Percentiles rank a stretch among this genome's conserved stretches.
These are phyloP conservation scores for Obba rivulosa DNA, from an alignment of 768 basidiomycete genomes.

Conservation along the genomic window DNA sequence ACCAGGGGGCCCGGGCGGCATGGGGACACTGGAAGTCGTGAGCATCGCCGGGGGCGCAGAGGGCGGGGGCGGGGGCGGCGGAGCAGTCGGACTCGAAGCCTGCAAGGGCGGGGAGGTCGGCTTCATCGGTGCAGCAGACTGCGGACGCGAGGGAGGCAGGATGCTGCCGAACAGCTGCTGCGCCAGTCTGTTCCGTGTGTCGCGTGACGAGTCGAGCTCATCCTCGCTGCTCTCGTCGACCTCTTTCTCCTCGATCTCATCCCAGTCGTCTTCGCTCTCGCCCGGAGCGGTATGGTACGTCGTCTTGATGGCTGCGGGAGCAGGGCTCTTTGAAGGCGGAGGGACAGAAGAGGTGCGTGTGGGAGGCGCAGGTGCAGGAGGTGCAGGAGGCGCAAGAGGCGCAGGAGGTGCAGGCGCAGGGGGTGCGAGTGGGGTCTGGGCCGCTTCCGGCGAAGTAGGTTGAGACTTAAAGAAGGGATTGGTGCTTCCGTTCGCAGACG, in stretches of 20 bases:
- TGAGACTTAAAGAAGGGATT: conserved; percentile 74
- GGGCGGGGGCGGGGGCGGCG: conserved; percentile 35
- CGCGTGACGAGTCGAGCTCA: conserved; percentile 63
- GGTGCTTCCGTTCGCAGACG: conserved; percentile 41
- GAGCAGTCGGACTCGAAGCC: conserved; percentile 27
- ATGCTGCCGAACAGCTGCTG: conserved; percentile 72
- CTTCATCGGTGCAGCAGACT: conserved; percentile 39
- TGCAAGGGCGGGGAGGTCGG: conserved; percentile 13
- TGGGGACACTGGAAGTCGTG: conserved; percentile 15
- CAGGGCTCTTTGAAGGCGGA: conserved; percentile 41
- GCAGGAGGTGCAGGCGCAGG: conserved; percentile 33
- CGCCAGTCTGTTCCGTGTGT: conserved; percentile 66
- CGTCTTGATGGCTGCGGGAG: conserved; percentile 46
- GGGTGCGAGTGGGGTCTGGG: no score
- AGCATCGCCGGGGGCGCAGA: conserved; percentile 32
- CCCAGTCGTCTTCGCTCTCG: conserved; percentile 77
- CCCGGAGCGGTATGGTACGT: conserved; percentile 59
- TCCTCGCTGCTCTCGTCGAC: conserved; percentile 74
- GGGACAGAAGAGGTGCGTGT: conserved; percentile 10
- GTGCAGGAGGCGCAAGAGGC: conserved; percentile 26
- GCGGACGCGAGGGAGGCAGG: conserved; percentile 51
- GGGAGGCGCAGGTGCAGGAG: conserved; percentile 28
- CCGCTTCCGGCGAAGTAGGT: conserved; percentile 32
- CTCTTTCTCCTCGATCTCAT: conserved; percentile 68
- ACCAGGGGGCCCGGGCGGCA: conserved; percentile 28